Evolutionary conservation across 1,284 basidiomycete species (phyloP), one percentile per base, ranked within the genome.

Genomic region (Vanrija sp.): DNA sequence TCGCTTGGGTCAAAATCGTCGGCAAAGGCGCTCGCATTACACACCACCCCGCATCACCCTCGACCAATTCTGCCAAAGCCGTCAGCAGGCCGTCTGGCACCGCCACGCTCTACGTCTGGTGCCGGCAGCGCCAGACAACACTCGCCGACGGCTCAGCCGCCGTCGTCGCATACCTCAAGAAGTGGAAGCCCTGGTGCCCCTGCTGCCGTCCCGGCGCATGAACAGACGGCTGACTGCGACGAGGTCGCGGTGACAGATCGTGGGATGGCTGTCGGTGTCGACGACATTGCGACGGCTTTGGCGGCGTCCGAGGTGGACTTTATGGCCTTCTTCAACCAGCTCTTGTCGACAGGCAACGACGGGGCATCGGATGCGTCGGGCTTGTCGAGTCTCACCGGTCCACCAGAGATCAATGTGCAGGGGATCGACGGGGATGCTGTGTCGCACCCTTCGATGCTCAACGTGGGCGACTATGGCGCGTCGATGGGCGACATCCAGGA

Each of bases 61-160:
- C 52, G 71, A 19, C 60, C 67, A 1, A 70, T 70, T 43, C 48
- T 68, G 39, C 68, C 70, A 3, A 72, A 69, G 56, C 64, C 58
- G 5, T 21, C 39, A 3, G n/a, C 49, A 4, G 39, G 38, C 7
- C 55, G 55, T 3, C 53, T 61, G 1, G 51, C 51, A 3, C 52
- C 50, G 1, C 59, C 59, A 1, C 55, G 59, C 5, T 40, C 57
- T 0, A 34, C 34, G 10, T 56, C 55, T 14, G 38, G 34, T 2
- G 12, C 9, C 12, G 34, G 29, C 21, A 38, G 58, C 28, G 57
- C 50, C 38, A 55, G 59, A 21, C 52, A 57, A 34, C 55, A 53
- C 1, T 57, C 55, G 8, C 59, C 58, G 8, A 56, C 38, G 55
- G 55, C n/a, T 46, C 53, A 1, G 51, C 54, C 10, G 16, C 44